phyloP scores from a whole-genome alignment of 805 yeast species.

The Huiozyma naganishii region DNA sequence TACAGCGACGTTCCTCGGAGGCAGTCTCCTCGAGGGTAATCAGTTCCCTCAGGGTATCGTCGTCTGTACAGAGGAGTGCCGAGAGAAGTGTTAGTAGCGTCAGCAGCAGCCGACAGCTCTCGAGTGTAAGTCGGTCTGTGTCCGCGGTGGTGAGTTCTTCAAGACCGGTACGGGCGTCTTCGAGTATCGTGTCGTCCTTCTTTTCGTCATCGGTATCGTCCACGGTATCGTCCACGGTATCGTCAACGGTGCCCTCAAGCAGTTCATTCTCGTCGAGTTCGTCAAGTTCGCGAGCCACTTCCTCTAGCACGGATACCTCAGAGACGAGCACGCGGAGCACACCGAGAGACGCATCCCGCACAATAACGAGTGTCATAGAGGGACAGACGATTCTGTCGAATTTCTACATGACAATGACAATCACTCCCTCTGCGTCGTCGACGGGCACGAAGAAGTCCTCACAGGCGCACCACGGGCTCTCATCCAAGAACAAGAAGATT shows the following conservation, averaged over 20 bases:
- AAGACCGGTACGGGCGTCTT: neutral
- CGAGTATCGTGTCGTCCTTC: neutral
- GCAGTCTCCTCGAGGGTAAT: too few relatives aligned
- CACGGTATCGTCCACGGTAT: neutral
- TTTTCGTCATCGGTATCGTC: neutral
- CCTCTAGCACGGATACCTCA: too few relatives aligned
- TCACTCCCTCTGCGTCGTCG: constrained; percentile 17
- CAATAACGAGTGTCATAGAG: constrained; percentile 18
- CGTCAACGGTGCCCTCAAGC: neutral
- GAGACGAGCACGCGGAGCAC: neutral
- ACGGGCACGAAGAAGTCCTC: constrained; percentile 17
- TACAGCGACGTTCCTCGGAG: too few relatives aligned
- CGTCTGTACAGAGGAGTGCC: too few relatives aligned
- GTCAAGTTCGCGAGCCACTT: too few relatives aligned
- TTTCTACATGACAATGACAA: constrained; percentile 22
- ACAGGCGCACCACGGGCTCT: constrained; percentile 29
- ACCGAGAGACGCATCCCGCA: constrained; percentile 8
- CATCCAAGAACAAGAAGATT: constrained; percentile 37
- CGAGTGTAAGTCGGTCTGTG: too few relatives aligned
- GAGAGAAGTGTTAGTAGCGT: too few relatives aligned
- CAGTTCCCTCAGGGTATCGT: too few relatives aligned
- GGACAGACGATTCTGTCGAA: constrained; percentile 26
- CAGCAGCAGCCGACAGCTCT: too few relatives aligned
- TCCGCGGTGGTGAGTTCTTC: neutral
- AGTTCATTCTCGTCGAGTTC: neutral